Percentiles rank a stretch among this genome's conserved stretches.
phyloP scores from a whole-genome alignment of 345 rosid genomes.

The Noccaea caerulescens region DNA sequence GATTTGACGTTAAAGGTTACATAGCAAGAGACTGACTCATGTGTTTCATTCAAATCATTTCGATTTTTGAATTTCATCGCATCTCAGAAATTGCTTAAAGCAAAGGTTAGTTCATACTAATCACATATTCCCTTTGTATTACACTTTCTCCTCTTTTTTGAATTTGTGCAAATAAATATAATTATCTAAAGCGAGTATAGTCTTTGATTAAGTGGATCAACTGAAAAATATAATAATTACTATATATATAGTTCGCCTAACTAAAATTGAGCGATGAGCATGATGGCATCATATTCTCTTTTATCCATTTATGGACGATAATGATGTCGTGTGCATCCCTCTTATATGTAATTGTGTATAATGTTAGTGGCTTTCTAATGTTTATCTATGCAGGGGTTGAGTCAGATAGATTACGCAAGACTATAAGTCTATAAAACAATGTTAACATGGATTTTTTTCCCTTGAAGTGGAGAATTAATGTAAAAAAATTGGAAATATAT shows the following conservation, averaged over 20 bases:
- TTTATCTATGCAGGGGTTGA: neutral
- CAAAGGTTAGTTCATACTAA: too few species aligned
- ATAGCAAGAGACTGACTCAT: too few species aligned
- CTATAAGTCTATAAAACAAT: neutral
- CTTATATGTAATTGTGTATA: neutral
- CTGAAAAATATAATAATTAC: neutral
- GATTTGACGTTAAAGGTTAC: too few species aligned
- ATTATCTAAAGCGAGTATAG: neutral
- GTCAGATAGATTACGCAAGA: constrained; percentile 1
- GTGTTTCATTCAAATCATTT: too few species aligned
- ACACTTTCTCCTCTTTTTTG: neutral
- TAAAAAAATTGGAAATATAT: neutral
- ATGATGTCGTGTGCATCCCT: constrained; percentile 14
- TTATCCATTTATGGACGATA: constrained; percentile 16
- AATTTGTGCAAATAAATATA: neutral
- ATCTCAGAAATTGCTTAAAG: neutral
- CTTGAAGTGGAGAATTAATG: neutral
- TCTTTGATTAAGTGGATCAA: neutral
- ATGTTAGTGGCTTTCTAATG: neutral
- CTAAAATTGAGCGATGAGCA: neutral
- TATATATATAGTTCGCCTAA: constrained; percentile 7
- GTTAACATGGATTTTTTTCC: neutral
- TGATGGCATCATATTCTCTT: constrained; percentile 10
- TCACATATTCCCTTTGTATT: neutral
- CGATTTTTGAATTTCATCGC: neutral